Evolutionary conservation across 2,329 filamentous ascomycete genomes (phyloP).

Genomic region (Zymoseptoria pseudotritici): DNA sequence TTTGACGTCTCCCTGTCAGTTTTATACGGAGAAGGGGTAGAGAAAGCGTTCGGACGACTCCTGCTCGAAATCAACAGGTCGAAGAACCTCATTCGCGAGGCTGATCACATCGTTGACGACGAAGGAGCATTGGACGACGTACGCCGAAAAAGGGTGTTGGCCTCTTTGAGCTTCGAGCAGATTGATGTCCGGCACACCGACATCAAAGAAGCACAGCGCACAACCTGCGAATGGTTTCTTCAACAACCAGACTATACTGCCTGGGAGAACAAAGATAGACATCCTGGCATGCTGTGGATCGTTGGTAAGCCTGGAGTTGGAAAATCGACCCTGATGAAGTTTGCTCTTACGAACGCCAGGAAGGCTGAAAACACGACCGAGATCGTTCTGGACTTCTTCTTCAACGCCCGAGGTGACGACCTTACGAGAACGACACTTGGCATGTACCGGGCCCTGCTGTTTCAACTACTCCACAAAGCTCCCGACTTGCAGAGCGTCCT

Average conservation of each 20-base stretch:
- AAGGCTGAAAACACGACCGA: slow-evolving; percentile 10
- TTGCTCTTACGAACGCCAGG: slow-evolving; percentile 7
- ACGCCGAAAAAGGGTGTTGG: slow-evolving; percentile 3
- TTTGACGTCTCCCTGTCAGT: slow-evolving; percentile 39
- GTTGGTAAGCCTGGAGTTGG: slow-evolving; percentile 34
- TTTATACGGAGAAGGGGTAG: slow-evolving; percentile 32
- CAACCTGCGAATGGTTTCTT: slow-evolving; percentile 40
- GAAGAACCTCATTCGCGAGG: too few species aligned
- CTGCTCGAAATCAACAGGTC: too few species aligned
- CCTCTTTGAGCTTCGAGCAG: slow-evolving; percentile 31
- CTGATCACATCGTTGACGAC: too few species aligned
- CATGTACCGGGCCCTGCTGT: slow-evolving; percentile 45
- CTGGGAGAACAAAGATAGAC: slow-evolving; percentile 31
- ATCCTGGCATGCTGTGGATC: slow-evolving; percentile 31
- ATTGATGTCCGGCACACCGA: slow-evolving; percentile 34
- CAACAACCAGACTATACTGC: slow-evolving; percentile 27
- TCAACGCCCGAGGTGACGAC: slow-evolving; percentile 39
- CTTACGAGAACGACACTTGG: slow-evolving; percentile 42
- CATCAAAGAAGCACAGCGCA: slow-evolving; percentile 32
- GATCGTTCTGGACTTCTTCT: slow-evolving; percentile 41
- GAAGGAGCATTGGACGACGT: not conserved
- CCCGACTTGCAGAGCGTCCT: slow-evolving; percentile 32
- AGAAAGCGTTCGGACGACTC: not conserved
- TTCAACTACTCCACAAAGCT: slow-evolving; percentile 37
- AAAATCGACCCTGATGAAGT: slow-evolving; percentile 35